Conservation (phyloP, 495 filamentous ascomycete species). For the Physcia stellaris region DNA sequence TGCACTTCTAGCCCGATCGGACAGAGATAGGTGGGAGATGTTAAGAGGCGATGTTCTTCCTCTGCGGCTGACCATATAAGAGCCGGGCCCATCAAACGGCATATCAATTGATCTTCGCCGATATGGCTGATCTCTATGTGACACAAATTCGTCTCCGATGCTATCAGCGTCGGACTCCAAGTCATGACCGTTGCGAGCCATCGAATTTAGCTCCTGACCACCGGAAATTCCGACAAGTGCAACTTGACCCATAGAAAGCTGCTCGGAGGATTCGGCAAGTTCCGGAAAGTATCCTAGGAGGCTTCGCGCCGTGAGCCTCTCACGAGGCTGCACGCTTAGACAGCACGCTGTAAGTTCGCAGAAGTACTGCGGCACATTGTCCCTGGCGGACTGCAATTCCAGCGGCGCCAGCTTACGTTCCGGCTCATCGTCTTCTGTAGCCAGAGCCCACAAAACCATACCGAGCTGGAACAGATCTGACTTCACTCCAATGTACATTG, state of each 20-base stretch:
- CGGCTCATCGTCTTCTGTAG: slow-evolving; percentile 77
- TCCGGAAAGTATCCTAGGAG: slow-evolving; percentile 37
- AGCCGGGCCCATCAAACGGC: slow-evolving; percentile 9
- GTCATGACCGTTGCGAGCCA: background rate
- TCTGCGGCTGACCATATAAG: slow-evolving; percentile 4
- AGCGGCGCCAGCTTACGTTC: slow-evolving; percentile 69
- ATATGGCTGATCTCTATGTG: background rate
- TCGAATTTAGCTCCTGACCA: background rate
- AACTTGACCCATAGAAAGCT: too few relatives aligned
- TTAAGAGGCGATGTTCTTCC: background rate
- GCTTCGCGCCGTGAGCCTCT: slow-evolving; percentile 43
- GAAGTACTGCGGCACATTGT: slow-evolving; percentile 44
- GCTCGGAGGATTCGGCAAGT: background rate
- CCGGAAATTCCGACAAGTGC: background rate
- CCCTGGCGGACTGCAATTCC: slow-evolving; percentile 21
- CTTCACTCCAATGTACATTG: slow-evolving; percentile 98
- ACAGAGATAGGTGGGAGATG: background rate
- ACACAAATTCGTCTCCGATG: background rate
- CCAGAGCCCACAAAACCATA: slow-evolving; percentile 94
- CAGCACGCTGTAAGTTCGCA: slow-evolving; percentile 43
- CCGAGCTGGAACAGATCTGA: slow-evolving; percentile 91
- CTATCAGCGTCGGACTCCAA: background rate
- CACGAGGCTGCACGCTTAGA: slow-evolving; percentile 39
- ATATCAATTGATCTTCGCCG: slow-evolving; percentile 4
- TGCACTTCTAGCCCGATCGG: background rate